phyloP scores from a whole-genome alignment of 306 rosid genomes.

The Cajanus cajan region DNA sequence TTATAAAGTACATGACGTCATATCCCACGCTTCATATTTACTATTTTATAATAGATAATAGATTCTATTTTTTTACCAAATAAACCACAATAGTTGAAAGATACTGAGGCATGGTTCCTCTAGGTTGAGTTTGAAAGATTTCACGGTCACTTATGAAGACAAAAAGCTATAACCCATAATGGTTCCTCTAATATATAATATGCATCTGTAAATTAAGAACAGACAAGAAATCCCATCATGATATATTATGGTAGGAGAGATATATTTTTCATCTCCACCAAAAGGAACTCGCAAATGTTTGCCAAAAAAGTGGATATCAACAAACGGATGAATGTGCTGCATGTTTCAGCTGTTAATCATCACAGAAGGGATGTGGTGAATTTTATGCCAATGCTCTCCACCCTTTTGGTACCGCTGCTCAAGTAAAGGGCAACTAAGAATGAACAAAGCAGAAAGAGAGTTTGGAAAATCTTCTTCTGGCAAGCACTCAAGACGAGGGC shows the following conservation, averaged over 20 bases:
- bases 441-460: not conserved
- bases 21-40: too few relatives aligned
- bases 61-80: too few relatives aligned
- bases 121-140: too few relatives aligned
- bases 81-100: too few relatives aligned
- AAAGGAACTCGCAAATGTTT: not conserved
- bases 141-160: too few relatives aligned
- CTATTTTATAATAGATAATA: too few relatives aligned
- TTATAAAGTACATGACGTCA: too few relatives aligned
- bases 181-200: not conserved
- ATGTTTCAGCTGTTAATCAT: not conserved
- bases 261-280: not conserved
- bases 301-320: too few relatives aligned
- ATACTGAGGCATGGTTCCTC: too few relatives aligned
- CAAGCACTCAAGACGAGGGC: conserved; percentile 19
- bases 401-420: not conserved
- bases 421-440: not conserved
- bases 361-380: conserved; percentile 2
- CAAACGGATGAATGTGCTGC: not conserved
- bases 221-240: not conserved
- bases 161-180: not conserved
- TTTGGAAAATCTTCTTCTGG: conserved; percentile 22
- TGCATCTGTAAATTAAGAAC: not conserved
- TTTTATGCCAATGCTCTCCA: conserved; percentile 19
- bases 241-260: not conserved